Evolutionary conservation across 2,329 filamentous ascomycete species (phyloP).

Genomic region (Boeremia exigua): DNA sequence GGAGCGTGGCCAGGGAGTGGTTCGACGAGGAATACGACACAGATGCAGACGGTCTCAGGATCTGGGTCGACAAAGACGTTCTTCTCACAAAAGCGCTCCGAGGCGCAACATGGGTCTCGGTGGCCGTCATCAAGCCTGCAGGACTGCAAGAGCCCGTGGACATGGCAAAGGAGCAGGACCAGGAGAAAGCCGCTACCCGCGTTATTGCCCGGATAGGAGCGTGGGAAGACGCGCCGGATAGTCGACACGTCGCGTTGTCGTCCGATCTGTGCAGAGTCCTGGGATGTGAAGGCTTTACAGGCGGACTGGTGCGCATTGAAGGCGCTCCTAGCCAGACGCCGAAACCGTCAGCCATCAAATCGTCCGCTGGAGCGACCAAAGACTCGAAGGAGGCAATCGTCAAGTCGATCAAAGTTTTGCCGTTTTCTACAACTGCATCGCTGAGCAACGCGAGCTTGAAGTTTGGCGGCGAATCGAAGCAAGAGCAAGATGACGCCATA

Average conservation of each 20-base stretch:
- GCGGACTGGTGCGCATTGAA: constrained; percentile 86
- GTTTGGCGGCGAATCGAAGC: constrained; percentile 86
- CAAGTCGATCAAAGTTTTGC: constrained; percentile 76
- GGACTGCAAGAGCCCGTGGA: constrained; percentile 75
- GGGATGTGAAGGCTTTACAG: constrained; percentile 74
- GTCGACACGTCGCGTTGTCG: constrained; percentile 80
- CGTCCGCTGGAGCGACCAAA: constrained; percentile 39
- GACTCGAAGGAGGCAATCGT: constrained; percentile 57
- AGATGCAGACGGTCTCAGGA: constrained; percentile 64
- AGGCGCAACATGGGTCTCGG: constrained; percentile 76
- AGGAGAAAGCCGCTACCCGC: constrained; percentile 65
- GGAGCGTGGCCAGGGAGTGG: constrained; percentile 72
- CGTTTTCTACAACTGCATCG: constrained; percentile 68
- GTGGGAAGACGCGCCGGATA: constrained; percentile 89
- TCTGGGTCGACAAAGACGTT: constrained; percentile 86
- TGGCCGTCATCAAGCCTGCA: constrained; percentile 86
- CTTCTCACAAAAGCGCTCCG: constrained; percentile 74
- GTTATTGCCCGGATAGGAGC: constrained; percentile 75
- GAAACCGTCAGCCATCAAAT: constrained; percentile 60
- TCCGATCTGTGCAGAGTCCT: constrained; percentile 76
- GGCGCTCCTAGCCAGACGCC: constrained; percentile 76
- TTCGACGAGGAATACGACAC: constrained; percentile 70
- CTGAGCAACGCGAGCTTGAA: constrained; percentile 72
- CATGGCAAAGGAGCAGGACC: constrained; percentile 71
- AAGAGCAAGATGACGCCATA: constrained; percentile 77